Conservation (phyloP, 495 filamentous ascomycete genomes). For the Talaromyces thailandensis region DNA sequence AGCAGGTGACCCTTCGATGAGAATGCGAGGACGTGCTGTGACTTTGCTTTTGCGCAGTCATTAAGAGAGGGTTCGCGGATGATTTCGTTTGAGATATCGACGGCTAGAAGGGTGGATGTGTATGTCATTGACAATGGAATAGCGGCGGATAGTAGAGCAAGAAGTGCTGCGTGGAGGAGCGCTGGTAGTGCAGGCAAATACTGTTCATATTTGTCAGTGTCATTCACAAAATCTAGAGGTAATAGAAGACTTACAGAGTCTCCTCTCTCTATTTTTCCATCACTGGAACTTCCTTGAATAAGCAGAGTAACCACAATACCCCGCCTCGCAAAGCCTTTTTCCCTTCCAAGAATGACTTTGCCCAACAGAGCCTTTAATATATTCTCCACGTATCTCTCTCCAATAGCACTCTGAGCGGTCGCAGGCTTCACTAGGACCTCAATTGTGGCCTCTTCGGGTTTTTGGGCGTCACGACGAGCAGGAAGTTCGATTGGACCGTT, state of each 20-base stretch:
- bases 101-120: conserved; percentile 52
- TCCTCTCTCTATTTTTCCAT: conserved; percentile 64
- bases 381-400: conserved; percentile 48
- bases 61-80: conserved; percentile 46
- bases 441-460: conserved; percentile 80
- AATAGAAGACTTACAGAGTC: conserved; percentile 49
- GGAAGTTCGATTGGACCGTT: conserved; percentile 88
- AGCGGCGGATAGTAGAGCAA: conserved; percentile 68
- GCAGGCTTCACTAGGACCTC: conserved; percentile 86
- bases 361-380: conserved; percentile 22
- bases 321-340: conserved; percentile 27
- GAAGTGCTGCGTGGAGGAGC: conserved; percentile 60
- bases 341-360: conserved; percentile 25
- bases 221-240: background rate
- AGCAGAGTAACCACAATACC: conserved; percentile 34
- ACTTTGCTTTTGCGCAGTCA: conserved; percentile 48
- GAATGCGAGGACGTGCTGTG: conserved; percentile 71
- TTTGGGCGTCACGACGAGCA: conserved; percentile 66
- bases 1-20: conserved; percentile 66
- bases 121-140: conserved; percentile 65
- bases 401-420: conserved; percentile 54
- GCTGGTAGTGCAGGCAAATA: conserved; percentile 66
- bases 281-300: conserved; percentile 44
- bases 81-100: conserved; percentile 42
- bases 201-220: conserved; percentile 26